These are phyloP conservation scores for Linum lewisii DNA, from an alignment of 345 rosid species.

Conservation along the genomic window DNA sequence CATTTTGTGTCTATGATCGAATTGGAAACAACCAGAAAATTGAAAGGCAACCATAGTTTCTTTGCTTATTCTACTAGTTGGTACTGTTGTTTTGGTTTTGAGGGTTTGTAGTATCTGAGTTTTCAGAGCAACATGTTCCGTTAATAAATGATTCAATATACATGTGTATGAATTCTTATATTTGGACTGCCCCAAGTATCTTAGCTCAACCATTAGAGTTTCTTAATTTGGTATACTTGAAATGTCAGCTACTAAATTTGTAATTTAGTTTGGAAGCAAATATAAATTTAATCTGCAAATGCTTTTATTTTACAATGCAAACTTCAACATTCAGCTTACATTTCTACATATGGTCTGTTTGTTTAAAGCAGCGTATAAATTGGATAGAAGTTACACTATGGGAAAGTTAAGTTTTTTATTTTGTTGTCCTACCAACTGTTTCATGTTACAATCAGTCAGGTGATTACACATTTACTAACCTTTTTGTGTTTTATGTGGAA, in stretches of 20 bases:
- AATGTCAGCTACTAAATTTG: too few species aligned
- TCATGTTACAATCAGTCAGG: background rate
- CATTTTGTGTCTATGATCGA: background rate
- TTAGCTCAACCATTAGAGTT: too few species aligned
- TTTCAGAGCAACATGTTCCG: background rate
- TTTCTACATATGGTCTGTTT: background rate
- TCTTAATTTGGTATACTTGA: too few species aligned
- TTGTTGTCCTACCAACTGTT: too few species aligned
- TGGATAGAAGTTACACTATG: too few species aligned
- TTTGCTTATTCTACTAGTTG: background rate
- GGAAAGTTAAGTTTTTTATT: too few species aligned
- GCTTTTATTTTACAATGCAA: background rate
- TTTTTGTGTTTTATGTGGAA: slow-evolving; percentile 21
- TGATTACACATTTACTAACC: background rate
- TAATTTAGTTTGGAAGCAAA: background rate
- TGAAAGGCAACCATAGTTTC: too few species aligned
- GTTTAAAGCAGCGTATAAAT: background rate
- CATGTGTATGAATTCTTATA: too few species aligned
- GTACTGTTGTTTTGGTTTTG: background rate
- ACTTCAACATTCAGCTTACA: background rate
- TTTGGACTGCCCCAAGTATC: too few species aligned
- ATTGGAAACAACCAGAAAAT: background rate
- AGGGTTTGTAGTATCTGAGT: background rate
- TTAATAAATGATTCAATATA: background rate
- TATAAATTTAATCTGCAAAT: background rate